Evolutionary conservation across 1,284 basidiomycete genomes (phyloP).

Genomic region (Pyrrhoderma noxium): DNA sequence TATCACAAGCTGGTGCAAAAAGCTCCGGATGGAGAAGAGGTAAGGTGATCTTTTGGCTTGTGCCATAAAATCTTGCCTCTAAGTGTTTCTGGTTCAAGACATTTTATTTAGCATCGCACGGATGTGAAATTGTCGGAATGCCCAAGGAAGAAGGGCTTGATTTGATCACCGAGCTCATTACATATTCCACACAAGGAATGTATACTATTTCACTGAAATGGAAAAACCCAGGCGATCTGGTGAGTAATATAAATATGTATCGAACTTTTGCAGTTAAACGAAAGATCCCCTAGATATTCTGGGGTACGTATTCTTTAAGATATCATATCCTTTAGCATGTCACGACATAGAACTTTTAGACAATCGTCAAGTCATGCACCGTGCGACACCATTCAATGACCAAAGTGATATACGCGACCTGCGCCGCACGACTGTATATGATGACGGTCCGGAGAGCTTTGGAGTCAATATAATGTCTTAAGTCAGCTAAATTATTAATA

Average conservation of each 20-base stretch:
- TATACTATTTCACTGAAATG: conserved; percentile 24
- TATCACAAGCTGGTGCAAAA: conserved; percentile 26
- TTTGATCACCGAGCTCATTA: conserved; percentile 24
- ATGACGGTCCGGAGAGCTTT: conserved; percentile 17
- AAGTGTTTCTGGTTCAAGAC: conserved; percentile 16
- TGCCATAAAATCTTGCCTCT: too few relatives aligned
- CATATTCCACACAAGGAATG: conserved; percentile 23
- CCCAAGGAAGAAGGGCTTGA: conserved; percentile 23
- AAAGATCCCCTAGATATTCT: conserved; percentile 11
- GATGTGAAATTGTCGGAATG: conserved; percentile 23
- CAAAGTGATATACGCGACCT: conserved; percentile 22
- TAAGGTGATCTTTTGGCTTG: neutral
- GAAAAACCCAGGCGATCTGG: conserved; percentile 26
- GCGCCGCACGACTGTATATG: conserved; percentile 22
- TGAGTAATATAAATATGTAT: conserved; percentile 10
- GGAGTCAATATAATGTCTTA: too few relatives aligned
- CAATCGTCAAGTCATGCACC: conserved; percentile 21
- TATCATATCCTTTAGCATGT: neutral
- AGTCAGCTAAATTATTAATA: too few relatives aligned
- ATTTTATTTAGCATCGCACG: conserved; percentile 27
- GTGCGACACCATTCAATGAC: conserved; percentile 21
- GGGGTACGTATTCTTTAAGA: conserved; percentile 12
- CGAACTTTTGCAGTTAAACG: neutral
- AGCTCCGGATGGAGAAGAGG: conserved; percentile 22
- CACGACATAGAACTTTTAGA: conserved; percentile 11